A percentile compares a stretch with the other conserved stretches of the same genome.
Conservation (phyloP, 148 eudicot genomes). For the Vaccinium macrocarpon region DNA sequence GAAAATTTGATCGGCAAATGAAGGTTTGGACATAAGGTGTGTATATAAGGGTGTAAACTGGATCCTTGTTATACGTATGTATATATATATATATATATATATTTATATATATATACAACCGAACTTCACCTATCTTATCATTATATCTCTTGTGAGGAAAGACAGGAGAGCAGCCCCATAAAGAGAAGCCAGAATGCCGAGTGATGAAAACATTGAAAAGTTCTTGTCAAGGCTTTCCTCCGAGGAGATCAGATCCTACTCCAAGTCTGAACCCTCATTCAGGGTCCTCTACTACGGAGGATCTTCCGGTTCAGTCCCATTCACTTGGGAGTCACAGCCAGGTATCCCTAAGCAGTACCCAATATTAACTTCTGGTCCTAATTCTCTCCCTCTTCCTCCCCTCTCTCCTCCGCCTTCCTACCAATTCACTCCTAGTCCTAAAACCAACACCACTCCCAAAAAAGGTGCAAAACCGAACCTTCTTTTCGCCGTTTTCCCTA, state of each 20-base stretch:
- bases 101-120: no score
- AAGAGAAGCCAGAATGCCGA: background rate
- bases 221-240: slow-evolving; percentile 42
- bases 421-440: background rate
- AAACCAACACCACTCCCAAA: background rate
- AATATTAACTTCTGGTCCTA: background rate
- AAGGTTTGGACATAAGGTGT: no score
- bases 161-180: background rate
- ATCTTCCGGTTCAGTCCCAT: slow-evolving; percentile 55
- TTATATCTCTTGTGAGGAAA: background rate
- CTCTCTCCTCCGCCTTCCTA: slow-evolving; percentile 54
- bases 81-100: no score
- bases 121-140: no score
- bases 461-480: background rate
- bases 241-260: slow-evolving; percentile 25
- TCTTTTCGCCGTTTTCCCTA: background rate
- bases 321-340: slow-evolving; percentile 77
- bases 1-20: no score
- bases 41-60: no score
- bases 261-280: slow-evolving; percentile 43
- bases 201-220: slow-evolving; percentile 27
- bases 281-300: slow-evolving; percentile 59
- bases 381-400: slow-evolving; percentile 27
- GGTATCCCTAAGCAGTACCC: slow-evolving; percentile 69
- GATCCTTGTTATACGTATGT: no score